Evolutionary conservation across 2,329 filamentous ascomycete genomes (phyloP).

Genomic region (Stachybotrys chlorohalonatus): DNA sequence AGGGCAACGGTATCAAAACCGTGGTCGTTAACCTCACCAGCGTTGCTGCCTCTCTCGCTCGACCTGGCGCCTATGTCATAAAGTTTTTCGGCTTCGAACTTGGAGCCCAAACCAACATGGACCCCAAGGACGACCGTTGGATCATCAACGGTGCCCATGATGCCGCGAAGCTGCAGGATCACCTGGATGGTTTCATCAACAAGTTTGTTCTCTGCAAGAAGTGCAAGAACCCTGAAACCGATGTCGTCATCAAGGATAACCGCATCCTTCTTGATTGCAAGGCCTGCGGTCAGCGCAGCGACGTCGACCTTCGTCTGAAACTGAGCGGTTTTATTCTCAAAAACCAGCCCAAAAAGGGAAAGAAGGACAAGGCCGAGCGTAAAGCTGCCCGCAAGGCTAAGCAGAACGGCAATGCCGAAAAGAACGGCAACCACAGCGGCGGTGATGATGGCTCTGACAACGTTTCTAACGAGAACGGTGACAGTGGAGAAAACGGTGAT

Average conservation of each 20-base stretch:
- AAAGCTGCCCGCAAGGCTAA: constrained; percentile 89
- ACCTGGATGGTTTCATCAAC: constrained; percentile 95
- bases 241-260: constrained; percentile 88
- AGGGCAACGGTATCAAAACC: constrained; percentile 98
- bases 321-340: constrained; percentile 96
- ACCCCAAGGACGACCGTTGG: constrained; percentile 96
- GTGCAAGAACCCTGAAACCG: constrained; percentile 99
- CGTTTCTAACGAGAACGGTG: constrained; percentile 40
- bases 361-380: constrained; percentile 90
- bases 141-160: constrained; percentile 99
- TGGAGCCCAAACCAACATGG: constrained; percentile 95
- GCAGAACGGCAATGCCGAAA: constrained; percentile 57
- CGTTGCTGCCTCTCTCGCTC: constrained; percentile 84
- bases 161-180: constrained; percentile 89
- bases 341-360: constrained; percentile 86
- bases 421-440: constrained; percentile 47
- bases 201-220: constrained; percentile 99
- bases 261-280: constrained; percentile 95
- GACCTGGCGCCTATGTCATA: constrained; percentile 91
- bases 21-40: constrained; percentile 96
- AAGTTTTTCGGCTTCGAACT: constrained; percentile 99
- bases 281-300: constrained; percentile 87
- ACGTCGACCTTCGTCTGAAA: constrained; percentile 90
- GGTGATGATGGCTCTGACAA: constrained; percentile 47
- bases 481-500: constrained; percentile 49